A percentile compares a stretch with the other conserved stretches of the same genome.
phyloP scores from a whole-genome alignment of 441 rosid species.

The California macrophylla region DNA sequence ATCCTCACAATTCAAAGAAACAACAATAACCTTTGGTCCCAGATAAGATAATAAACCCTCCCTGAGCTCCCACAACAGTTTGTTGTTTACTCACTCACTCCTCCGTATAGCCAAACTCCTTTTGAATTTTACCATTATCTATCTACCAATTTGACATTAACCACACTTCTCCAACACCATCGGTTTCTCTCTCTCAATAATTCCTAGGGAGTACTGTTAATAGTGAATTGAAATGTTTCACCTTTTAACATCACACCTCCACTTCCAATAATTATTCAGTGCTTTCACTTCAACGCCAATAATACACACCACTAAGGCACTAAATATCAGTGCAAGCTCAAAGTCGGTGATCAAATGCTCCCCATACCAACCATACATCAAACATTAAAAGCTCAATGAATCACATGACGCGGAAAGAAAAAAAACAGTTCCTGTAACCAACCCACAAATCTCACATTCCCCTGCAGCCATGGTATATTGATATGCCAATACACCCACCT shows the following conservation, averaged over 20 bases:
- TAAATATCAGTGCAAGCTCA: slow-evolving; percentile 23
- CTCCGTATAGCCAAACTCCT: slow-evolving; percentile 15
- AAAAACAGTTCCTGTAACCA: slow-evolving; percentile 13
- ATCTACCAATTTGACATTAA: slow-evolving; percentile 7
- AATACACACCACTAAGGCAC: slow-evolving; percentile 10
- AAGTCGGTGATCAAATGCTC: slow-evolving; percentile 29
- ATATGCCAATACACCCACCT: not conserved
- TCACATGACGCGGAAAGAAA: not conserved
- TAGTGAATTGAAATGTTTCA: slow-evolving; percentile 16
- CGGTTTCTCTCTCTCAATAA: slow-evolving; percentile 24
- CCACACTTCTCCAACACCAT: slow-evolving; percentile 1
- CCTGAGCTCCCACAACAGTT: slow-evolving; percentile 17
- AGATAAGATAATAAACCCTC: slow-evolving; percentile 1
- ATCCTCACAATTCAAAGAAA: not conserved
- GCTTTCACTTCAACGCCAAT: slow-evolving; percentile 2
- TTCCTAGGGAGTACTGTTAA: slow-evolving; percentile 19
- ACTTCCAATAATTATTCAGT: slow-evolving; percentile 40
- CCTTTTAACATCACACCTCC: slow-evolving; percentile 20
- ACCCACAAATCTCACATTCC: slow-evolving; percentile 2
- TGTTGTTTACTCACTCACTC: not conserved
- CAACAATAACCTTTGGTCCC: not conserved
- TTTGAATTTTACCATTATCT: slow-evolving; percentile 12
- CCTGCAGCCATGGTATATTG: not conserved
- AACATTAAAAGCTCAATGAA: not conserved
- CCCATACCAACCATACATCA: slow-evolving; percentile 19